phyloP scores from a whole-genome alignment of 2,329 filamentous ascomycete genomes.

The Trichoderma breve region DNA sequence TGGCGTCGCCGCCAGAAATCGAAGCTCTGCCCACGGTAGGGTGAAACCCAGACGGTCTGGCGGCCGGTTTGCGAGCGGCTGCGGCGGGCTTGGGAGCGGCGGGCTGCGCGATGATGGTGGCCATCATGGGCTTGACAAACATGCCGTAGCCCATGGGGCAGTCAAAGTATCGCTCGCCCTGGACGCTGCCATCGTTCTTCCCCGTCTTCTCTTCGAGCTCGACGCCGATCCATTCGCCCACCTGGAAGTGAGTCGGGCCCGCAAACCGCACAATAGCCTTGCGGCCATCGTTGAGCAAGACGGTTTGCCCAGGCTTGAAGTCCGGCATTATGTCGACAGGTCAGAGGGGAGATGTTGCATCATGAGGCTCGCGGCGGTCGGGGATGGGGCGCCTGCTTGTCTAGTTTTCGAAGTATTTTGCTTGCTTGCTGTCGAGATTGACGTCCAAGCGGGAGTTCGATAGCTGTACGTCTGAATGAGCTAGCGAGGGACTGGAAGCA shows the following conservation, averaged over 20 bases:
- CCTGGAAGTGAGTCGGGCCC: slow-evolving; percentile 75
- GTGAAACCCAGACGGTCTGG: slow-evolving; percentile 52
- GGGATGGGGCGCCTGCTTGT: not conserved
- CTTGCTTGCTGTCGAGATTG: not conserved
- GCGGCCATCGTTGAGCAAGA: slow-evolving; percentile 77
- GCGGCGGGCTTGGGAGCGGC: slow-evolving; percentile 39
- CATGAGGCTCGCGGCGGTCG: slow-evolving; percentile 27
- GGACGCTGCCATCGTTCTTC: slow-evolving; percentile 92
- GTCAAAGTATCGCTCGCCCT: slow-evolving; percentile 85
- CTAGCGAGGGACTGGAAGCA: not conserved
- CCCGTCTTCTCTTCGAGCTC: slow-evolving; percentile 79
- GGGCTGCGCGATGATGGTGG: slow-evolving; percentile 57
- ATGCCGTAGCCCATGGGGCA: slow-evolving; percentile 75
- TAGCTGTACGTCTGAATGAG: not conserved
- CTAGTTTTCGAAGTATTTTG: not conserved
- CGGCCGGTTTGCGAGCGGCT: slow-evolving; percentile 37
- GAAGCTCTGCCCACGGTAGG: slow-evolving; percentile 40
- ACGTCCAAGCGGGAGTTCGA: not conserved
- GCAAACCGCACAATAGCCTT: slow-evolving; percentile 76
- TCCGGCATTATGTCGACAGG: slow-evolving; percentile 50
- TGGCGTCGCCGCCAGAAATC: slow-evolving; percentile 48
- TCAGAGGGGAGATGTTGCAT: slow-evolving; percentile 33
- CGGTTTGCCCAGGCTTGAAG: slow-evolving; percentile 65
- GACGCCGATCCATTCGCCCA: slow-evolving; percentile 84
- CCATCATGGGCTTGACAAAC: slow-evolving; percentile 75